phyloP scores from a whole-genome alignment of 192 early-diverging fungal species.

The Linderina pennispora region DNA sequence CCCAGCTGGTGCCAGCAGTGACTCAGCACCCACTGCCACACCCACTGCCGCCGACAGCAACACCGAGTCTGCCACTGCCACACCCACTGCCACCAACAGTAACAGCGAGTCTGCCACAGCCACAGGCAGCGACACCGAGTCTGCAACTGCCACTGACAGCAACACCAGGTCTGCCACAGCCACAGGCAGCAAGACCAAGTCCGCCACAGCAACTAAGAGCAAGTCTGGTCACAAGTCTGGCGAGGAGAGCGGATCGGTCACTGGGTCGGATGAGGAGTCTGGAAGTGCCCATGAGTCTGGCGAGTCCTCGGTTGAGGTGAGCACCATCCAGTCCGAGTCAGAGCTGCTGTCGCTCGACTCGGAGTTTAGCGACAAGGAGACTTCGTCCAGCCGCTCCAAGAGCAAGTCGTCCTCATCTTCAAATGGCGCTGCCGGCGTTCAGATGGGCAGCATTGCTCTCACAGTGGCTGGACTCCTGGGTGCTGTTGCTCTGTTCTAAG shows the following conservation, averaged over 20 bases:
- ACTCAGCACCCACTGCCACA: not conserved
- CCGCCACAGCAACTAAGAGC: too few species aligned
- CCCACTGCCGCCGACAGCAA: not conserved
- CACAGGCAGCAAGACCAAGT: slow-evolving; percentile 10
- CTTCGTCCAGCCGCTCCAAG: not conserved
- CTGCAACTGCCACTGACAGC: slow-evolving; percentile 1
- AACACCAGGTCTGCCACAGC: not conserved
- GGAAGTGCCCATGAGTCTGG: too few species aligned
- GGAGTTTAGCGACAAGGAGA: not conserved
- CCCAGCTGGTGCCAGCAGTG: too few species aligned
- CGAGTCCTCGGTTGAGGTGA: not conserved
- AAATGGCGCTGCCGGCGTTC: not conserved
- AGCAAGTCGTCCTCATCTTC: too few species aligned
- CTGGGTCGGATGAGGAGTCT: not conserved
- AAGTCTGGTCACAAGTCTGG: too few species aligned
- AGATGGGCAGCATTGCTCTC: slow-evolving; percentile 3
- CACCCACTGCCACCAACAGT: not conserved
- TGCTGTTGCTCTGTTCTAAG: slow-evolving; percentile 33
- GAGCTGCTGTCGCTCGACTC: too few species aligned
- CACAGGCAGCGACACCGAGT: slow-evolving; percentile 1
- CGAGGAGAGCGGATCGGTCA: too few species aligned
- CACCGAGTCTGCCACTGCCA: not conserved
- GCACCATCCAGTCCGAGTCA: too few species aligned
- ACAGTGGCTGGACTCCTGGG: slow-evolving; percentile 21
- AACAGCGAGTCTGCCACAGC: not conserved